Base-by-base conservation (phyloP, 768 basidiomycete species). In the Neoboletus subvelutipes region DNA sequence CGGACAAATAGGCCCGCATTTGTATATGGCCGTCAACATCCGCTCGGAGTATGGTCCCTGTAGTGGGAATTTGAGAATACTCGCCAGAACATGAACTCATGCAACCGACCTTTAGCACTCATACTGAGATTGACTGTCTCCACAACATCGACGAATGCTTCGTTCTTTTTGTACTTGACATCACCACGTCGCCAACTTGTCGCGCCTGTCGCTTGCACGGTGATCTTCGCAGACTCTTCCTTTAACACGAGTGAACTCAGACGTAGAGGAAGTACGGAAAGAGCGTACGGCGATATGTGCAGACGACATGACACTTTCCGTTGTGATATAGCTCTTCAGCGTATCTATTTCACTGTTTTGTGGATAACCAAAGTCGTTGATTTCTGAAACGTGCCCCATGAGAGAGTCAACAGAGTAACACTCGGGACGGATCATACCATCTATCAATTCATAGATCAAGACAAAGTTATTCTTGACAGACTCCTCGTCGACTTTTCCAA, bases 261-360 rank as follows among this genome's bases (percentile, higher is more conserved):
- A 40, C 9, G 29, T 57, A 48, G 31, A 55, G 4, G 4, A 41
- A 29, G 12, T 47, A 13, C 13, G 5, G 13, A 33, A 45, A 36
- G 29, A 33, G 62, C 87, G 22, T 63, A 95, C 94, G 41, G 90
- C 86, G 41, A 90, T 91, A 58, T 88, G 83, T n/a, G 88, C 82
- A 5, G 91, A 81, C 4, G 88, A 90, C 58, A 95, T 88, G 42
- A 98, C 86, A 62, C 94, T 94, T 75, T 98, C 96, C 0, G 96
- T 98, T 22, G 97, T 99, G 61, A 99, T 98, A 71, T 97, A 98
- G 56, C 89, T 88, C 75, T 99, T 98, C 47, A 99, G 78, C 1
- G 97, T 96, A 70, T 99, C 97, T 46, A 91, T 93, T 73, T 99
- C 97, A 60, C 96, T 97, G 71, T 98, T 99, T 74, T 99, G 97